Evolutionary conservation across 2,329 filamentous ascomycete genomes (phyloP).

Genomic region (Curvularia sp.): DNA sequence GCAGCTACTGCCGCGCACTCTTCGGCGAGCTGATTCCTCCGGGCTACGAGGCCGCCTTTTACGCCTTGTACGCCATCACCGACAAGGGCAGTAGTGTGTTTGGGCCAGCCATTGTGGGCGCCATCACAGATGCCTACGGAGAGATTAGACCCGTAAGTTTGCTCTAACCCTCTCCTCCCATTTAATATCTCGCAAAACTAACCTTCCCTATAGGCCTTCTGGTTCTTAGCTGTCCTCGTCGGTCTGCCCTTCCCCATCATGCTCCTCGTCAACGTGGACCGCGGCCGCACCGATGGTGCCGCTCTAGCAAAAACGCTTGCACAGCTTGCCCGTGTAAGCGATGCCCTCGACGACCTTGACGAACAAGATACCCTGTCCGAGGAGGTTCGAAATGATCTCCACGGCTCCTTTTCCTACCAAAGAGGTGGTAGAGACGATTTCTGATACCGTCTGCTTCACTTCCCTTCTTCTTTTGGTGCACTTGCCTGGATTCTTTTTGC

Average conservation of each 20-base stretch:
- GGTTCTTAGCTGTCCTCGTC: slow-evolving; percentile 87
- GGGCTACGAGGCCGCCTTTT: slow-evolving; percentile 94
- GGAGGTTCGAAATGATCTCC: slow-evolving; percentile 21
- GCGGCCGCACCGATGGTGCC: slow-evolving; percentile 53
- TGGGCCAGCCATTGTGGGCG: slow-evolving; percentile 90
- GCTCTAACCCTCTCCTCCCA: no score
- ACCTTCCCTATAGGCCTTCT: slow-evolving; percentile 68
- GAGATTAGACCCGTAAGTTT: slow-evolving; percentile 55
- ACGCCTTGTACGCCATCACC: slow-evolving; percentile 94
- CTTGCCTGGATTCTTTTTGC: not conserved
- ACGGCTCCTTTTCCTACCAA: slow-evolving; percentile 22
- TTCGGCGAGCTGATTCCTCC: slow-evolving; percentile 94
- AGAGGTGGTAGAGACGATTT: not conserved
- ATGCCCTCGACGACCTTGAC: slow-evolving; percentile 16
- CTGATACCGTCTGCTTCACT: not conserved
- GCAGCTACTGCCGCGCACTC: slow-evolving; percentile 88
- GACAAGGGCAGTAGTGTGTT: slow-evolving; percentile 96
- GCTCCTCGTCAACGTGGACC: slow-evolving; percentile 81
- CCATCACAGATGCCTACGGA: slow-evolving; percentile 77
- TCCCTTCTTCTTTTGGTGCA: not conserved
- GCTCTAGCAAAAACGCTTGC: slow-evolving; percentile 51
- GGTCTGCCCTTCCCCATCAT: slow-evolving; percentile 84
- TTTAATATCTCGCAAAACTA: not conserved
- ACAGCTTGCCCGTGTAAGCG: slow-evolving; percentile 23
- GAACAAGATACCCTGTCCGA: slow-evolving; percentile 21